Conservation (phyloP, 352 stramenopile species). For the Globisporangium rhizosaccharum region DNA sequence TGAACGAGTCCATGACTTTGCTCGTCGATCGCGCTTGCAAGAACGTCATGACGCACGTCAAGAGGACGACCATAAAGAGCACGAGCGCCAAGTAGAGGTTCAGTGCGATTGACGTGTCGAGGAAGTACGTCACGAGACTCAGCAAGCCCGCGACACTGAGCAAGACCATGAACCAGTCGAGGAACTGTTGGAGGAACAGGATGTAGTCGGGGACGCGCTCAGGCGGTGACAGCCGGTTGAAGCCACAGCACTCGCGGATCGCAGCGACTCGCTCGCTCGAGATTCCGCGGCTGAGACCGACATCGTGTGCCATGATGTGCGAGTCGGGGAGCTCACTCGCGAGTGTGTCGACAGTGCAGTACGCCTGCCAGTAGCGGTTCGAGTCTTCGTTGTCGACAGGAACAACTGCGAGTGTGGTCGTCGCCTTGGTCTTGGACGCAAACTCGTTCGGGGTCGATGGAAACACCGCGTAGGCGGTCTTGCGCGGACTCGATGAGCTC, state of each 20-base stretch:
- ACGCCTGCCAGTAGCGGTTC: constrained; percentile 32
- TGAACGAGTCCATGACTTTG: constrained; percentile 50
- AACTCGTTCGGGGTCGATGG: constrained; percentile 9
- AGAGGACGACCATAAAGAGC: constrained; percentile 34
- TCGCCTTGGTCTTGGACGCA: neutral
- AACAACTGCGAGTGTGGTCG: neutral
- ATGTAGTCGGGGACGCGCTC: constrained; percentile 26
- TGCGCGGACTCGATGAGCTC: neutral
- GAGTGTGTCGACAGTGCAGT: constrained; percentile 26
- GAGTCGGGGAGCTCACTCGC: constrained; percentile 14
- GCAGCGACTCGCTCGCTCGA: constrained; percentile 12
- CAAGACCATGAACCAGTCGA: constrained; percentile 43
- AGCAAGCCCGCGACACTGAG: constrained; percentile 26
- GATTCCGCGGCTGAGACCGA: constrained; percentile 29
- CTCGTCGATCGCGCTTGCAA: constrained; percentile 29
- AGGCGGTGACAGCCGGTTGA: constrained; percentile 34
- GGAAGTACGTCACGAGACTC: constrained; percentile 31
- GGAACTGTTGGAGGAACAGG: constrained; percentile 40
- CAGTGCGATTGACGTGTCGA: constrained; percentile 29
- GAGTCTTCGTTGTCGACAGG: constrained; percentile 10
- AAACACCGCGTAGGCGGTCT: constrained; percentile 15
- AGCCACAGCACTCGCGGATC: constrained; percentile 19
- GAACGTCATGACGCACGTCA: constrained; percentile 37
- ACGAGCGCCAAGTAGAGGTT: constrained; percentile 39
- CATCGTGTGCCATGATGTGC: constrained; percentile 18